Conservation (phyloP, 129 eudicot species). For the Centrapalus pauciflorus region DNA sequence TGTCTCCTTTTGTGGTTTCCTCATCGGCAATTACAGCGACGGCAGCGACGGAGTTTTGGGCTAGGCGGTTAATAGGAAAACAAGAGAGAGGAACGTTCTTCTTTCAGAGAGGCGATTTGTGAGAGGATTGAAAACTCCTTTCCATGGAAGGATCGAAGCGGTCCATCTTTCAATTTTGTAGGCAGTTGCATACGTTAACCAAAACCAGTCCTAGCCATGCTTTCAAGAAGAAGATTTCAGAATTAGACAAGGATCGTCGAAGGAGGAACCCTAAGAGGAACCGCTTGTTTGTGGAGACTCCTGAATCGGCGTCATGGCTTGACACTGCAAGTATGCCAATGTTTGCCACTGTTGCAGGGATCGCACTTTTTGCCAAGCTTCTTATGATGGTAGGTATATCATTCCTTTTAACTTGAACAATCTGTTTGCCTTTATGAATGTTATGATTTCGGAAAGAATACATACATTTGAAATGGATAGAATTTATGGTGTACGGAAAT, state of each 20-base stretch:
- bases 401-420: not conserved
- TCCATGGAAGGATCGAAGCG: constrained; percentile 36
- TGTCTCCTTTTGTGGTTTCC: too few relatives aligned
- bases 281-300: constrained; percentile 63
- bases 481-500: not conserved
- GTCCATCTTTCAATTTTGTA: constrained; percentile 25
- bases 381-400: constrained; percentile 85
- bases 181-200: constrained; percentile 47
- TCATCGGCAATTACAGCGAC: too few relatives aligned
- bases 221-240: constrained; percentile 55
- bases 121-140: not conserved
- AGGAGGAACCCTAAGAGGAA: constrained; percentile 44
- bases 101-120: too few relatives aligned
- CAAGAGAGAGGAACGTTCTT: too few relatives aligned
- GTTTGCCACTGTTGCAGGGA: constrained; percentile 74
- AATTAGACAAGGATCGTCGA: constrained; percentile 46
- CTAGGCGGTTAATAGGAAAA: too few relatives aligned
- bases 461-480: not conserved
- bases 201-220: constrained; percentile 55
- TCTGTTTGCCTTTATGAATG: not conserved
- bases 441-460: not conserved
- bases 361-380: constrained; percentile 76
- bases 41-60: too few relatives aligned
- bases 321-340: constrained; percentile 84
- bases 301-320: constrained; percentile 64